Percentiles rank a stretch among this genome's conserved stretches.
Evolutionary conservation across 495 filamentous ascomycete genomes (phyloP).

Genomic region (Hypoxylon perforatum): DNA sequence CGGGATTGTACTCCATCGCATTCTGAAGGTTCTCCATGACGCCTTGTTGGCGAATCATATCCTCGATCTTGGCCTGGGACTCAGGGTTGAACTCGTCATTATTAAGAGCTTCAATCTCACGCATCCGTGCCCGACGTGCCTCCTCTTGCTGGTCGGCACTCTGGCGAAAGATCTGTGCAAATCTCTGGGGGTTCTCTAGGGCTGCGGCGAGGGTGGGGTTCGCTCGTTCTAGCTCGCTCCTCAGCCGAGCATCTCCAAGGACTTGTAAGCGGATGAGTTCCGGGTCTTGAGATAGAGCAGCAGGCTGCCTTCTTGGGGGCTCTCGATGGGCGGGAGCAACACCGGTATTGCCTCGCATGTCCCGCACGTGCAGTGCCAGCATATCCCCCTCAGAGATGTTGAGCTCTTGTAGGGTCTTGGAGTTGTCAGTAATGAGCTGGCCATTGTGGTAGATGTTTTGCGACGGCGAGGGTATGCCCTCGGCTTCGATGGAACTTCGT

Average conservation of each 20-base stretch:
- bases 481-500: slow-evolving; percentile 80
- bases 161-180: slow-evolving; percentile 73
- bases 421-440: slow-evolving; percentile 77
- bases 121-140: slow-evolving; percentile 76
- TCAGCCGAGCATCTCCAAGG: slow-evolving; percentile 78
- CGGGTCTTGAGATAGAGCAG: slow-evolving; percentile 65
- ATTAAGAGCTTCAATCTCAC: slow-evolving; percentile 81
- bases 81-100: slow-evolving; percentile 92
- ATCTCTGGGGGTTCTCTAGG: slow-evolving; percentile 80
- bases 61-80: slow-evolving; percentile 91
- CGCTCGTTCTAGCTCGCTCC: slow-evolving; percentile 72
- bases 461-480: slow-evolving; percentile 63
- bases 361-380: slow-evolving; percentile 83
- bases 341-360: slow-evolving; percentile 58
- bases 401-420: slow-evolving; percentile 82
- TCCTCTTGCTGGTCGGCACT: slow-evolving; percentile 75
- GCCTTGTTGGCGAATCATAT: slow-evolving; percentile 92
- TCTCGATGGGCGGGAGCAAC: slow-evolving; percentile 47
- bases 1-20: slow-evolving; percentile 95
- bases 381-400: slow-evolving; percentile 90
- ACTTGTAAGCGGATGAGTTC: slow-evolving; percentile 85
- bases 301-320: slow-evolving; percentile 42
- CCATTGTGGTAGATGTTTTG: slow-evolving; percentile 92
- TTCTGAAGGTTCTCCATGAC: slow-evolving; percentile 95
- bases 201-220: slow-evolving; percentile 80